Conservation (phyloP, 108 stramenopile species). For the Skeletonema costatum region DNA sequence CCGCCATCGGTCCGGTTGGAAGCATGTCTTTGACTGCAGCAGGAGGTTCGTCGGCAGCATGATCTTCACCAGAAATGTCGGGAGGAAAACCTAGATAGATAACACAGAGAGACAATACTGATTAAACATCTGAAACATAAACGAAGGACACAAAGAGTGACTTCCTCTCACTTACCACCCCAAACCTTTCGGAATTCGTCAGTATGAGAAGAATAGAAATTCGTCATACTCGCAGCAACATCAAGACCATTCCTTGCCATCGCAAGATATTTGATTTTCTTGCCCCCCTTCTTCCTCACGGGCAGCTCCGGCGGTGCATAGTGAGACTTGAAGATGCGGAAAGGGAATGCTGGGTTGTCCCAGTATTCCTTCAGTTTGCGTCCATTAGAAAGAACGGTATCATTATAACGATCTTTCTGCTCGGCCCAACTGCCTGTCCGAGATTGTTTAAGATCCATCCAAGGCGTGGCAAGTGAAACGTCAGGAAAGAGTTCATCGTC, state of each 20-base stretch:
- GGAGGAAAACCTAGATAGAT: conserved; percentile 43
- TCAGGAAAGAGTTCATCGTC: conserved; percentile 44
- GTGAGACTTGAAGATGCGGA: conserved; percentile 58
- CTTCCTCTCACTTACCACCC: conserved; percentile 31
- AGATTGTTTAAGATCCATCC: conserved; percentile 45
- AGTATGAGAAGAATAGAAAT: conserved; percentile 40
- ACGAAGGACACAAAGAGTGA: not conserved
- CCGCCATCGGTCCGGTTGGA: conserved; percentile 26
- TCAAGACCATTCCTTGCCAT: conserved; percentile 53
- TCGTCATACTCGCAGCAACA: conserved; percentile 31
- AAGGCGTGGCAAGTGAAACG: conserved; percentile 38
- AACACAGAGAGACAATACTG: not conserved
- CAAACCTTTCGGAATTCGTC: conserved; percentile 41
- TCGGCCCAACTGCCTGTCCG: conserved; percentile 36
- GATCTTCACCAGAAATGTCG: not conserved
- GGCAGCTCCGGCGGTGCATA: conserved; percentile 40
- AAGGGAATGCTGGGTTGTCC: conserved; percentile 52
- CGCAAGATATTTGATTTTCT: conserved; percentile 52
- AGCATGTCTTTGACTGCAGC: conserved; percentile 30
- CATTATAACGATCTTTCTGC: conserved; percentile 49
- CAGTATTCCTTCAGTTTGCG: conserved; percentile 35
- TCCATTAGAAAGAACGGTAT: conserved; percentile 36
- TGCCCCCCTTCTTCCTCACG: conserved; percentile 26
- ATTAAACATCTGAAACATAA: not conserved
- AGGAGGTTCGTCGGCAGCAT: conserved; percentile 17